Conservation (phyloP, 2,329 filamentous ascomycete genomes). For the Neodidymelliopsis sp. region DNA sequence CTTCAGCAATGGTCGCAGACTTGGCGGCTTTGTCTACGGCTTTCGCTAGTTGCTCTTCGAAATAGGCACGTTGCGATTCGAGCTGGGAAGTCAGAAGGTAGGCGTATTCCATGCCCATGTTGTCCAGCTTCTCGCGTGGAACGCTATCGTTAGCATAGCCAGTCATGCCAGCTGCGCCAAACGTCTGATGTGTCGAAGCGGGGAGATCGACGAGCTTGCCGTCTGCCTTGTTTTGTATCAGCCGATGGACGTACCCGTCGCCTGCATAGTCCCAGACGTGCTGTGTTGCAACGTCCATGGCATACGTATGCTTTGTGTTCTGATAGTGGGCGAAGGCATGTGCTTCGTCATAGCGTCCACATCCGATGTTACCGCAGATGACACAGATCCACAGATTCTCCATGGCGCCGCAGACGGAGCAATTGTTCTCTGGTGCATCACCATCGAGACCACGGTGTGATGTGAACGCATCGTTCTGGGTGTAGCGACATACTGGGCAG, state of each 20-base stretch:
- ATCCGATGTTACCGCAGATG: slow-evolving; percentile 91
- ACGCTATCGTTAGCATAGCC: slow-evolving; percentile 69
- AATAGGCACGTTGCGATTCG: slow-evolving; percentile 91
- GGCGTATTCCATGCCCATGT: slow-evolving; percentile 91
- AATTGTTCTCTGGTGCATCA: slow-evolving; percentile 70
- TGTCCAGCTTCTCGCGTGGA: slow-evolving; percentile 74
- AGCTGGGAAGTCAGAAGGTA: slow-evolving; percentile 92
- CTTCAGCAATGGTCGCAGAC: slow-evolving; percentile 72
- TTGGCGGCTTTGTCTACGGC: slow-evolving; percentile 87
- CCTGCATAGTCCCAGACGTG: slow-evolving; percentile 98
- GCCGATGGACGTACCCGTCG: slow-evolving; percentile 93
- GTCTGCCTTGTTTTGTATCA: slow-evolving; percentile 92
- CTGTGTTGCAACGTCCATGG: slow-evolving; percentile 90
- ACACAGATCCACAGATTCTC: slow-evolving; percentile 94
- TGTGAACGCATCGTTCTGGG: slow-evolving; percentile 64
- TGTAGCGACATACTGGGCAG: slow-evolving; percentile 94
- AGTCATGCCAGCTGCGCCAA: slow-evolving; percentile 49
- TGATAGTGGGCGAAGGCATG: slow-evolving; percentile 96
- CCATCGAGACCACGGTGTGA: slow-evolving; percentile 41
- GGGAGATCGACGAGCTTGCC: slow-evolving; percentile 93
- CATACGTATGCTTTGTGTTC: slow-evolving; percentile 86
- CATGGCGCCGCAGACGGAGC: slow-evolving; percentile 79
- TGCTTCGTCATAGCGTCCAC: slow-evolving; percentile 90
- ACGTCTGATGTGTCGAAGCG: slow-evolving; percentile 48
- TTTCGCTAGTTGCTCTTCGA: slow-evolving; percentile 89